Conservation (phyloP, 352 stramenopile genomes). For the Globisporangium irregulare region DNA sequence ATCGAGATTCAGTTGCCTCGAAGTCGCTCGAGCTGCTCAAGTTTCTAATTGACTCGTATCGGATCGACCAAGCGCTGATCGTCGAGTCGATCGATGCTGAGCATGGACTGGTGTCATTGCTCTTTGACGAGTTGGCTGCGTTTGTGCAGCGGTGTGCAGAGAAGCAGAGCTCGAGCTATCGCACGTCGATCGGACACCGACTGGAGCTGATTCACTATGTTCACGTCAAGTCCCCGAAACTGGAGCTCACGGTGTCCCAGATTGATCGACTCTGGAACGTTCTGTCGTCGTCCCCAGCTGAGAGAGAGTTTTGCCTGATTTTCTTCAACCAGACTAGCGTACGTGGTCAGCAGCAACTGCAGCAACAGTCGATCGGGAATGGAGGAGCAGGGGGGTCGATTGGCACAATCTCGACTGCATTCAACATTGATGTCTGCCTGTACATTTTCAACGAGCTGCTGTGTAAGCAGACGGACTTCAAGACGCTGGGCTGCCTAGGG, state of each 20-base stretch:
- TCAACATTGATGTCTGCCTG: constrained; percentile 69
- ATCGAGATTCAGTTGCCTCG: constrained; percentile 46
- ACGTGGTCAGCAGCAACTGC: constrained; percentile 35
- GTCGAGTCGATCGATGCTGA: constrained; percentile 75
- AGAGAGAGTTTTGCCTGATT: constrained; percentile 76
- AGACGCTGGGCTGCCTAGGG: constrained; percentile 62
- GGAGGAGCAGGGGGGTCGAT: constrained; percentile 16
- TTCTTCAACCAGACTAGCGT: constrained; percentile 86
- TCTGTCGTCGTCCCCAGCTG: constrained; percentile 65
- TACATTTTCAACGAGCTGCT: constrained; percentile 85
- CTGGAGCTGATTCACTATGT: constrained; percentile 87
- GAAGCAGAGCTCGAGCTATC: constrained; percentile 52
- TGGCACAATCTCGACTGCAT: constrained; percentile 64
- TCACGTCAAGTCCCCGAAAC: constrained; percentile 72
- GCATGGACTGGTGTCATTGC: constrained; percentile 62
- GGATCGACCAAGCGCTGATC: constrained; percentile 56
- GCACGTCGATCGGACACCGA: constrained; percentile 75
- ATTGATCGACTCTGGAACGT: constrained; percentile 76
- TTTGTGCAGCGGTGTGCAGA: constrained; percentile 62
- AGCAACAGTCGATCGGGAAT: constrained; percentile 17
- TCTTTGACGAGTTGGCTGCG: constrained; percentile 84
- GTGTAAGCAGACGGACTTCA: constrained; percentile 77
- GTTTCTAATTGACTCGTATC: constrained; percentile 86
- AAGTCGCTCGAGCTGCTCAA: constrained; percentile 82
- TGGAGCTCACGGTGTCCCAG: constrained; percentile 73